phyloP scores from a whole-genome alignment of 2,329 filamentous ascomycete genomes.

The Capronia americana region DNA sequence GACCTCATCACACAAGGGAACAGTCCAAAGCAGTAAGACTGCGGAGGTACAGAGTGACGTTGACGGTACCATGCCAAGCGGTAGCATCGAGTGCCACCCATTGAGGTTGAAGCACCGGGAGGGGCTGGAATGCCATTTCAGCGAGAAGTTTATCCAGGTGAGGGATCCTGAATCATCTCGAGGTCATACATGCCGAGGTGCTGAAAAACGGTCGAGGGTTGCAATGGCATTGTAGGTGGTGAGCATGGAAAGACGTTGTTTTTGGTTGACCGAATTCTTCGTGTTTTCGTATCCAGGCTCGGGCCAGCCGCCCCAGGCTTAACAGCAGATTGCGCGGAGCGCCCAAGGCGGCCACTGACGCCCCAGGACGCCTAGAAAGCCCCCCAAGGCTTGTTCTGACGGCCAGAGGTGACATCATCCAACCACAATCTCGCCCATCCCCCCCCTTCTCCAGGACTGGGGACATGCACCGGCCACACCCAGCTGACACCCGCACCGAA shows the following conservation, averaged over 20 bases:
- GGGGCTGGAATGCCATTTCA: slow-evolving; percentile 7
- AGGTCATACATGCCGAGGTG: background rate
- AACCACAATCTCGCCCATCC: background rate
- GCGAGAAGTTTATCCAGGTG: slow-evolving; percentile 20
- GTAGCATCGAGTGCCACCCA: slow-evolving; percentile 16
- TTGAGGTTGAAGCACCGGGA: background rate
- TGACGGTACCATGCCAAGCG: slow-evolving; percentile 18
- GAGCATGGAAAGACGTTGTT: background rate
- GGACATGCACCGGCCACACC: too few species aligned
- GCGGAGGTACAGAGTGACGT: slow-evolving; percentile 22
- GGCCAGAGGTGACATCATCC: background rate
- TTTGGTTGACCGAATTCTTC: background rate
- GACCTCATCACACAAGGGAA: background rate
- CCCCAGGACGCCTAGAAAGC: background rate
- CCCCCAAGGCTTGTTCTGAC: background rate
- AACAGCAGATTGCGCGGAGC: background rate
- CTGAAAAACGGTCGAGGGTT: background rate
- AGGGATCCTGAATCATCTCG: background rate
- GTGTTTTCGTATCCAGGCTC: background rate
- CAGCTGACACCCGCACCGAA: background rate
- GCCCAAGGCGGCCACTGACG: background rate
- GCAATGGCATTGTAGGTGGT: background rate
- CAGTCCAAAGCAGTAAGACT: slow-evolving; percentile 14
- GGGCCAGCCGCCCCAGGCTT: background rate
- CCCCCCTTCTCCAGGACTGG: too few species aligned